Evolutionary conservation across 2,329 filamentous ascomycete genomes (phyloP).

Genomic region (Coniella vitis): DNA sequence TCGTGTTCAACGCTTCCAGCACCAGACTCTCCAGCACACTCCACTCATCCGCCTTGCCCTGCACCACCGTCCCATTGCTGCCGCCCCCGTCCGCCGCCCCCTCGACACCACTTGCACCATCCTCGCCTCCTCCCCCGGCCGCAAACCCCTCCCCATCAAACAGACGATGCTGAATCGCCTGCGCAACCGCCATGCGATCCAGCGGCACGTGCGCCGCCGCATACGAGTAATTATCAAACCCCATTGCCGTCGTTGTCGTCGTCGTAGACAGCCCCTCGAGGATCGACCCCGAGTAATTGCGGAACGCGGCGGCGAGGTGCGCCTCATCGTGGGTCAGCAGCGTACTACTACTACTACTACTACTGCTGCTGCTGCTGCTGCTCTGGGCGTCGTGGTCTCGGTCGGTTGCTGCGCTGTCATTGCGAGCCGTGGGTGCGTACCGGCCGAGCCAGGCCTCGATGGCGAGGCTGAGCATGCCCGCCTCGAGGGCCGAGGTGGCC

Average conservation of each 20-base stretch:
- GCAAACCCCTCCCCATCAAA: neutral
- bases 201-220: slow-evolving; percentile 7
- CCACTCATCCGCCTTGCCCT: neutral
- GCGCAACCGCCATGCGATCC: slow-evolving; percentile 13
- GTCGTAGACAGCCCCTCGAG: too few relatives aligned
- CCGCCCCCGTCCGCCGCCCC: too few relatives aligned
- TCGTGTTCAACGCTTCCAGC: slow-evolving; percentile 10
- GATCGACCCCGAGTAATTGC: slow-evolving; percentile 25
- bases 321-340: too few relatives aligned
- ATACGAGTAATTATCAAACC: too few relatives aligned
- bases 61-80: neutral
- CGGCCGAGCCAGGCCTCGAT: slow-evolving; percentile 12
- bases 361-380: neutral
- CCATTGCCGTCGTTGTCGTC: too few relatives aligned
- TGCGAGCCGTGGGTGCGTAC: too few relatives aligned
- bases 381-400: neutral
- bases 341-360: too few relatives aligned
- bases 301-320: neutral
- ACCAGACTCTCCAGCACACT: neutral
- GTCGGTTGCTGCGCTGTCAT: too few relatives aligned
- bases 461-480: slow-evolving; percentile 9
- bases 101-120: neutral
- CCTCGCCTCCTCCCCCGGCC: neutral
- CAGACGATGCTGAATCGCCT: slow-evolving; percentile 2
- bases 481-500: slow-evolving; percentile 8